phyloP scores from a whole-genome alignment of 768 basidiomycete species.

The Glaciozyma antarctica region DNA sequence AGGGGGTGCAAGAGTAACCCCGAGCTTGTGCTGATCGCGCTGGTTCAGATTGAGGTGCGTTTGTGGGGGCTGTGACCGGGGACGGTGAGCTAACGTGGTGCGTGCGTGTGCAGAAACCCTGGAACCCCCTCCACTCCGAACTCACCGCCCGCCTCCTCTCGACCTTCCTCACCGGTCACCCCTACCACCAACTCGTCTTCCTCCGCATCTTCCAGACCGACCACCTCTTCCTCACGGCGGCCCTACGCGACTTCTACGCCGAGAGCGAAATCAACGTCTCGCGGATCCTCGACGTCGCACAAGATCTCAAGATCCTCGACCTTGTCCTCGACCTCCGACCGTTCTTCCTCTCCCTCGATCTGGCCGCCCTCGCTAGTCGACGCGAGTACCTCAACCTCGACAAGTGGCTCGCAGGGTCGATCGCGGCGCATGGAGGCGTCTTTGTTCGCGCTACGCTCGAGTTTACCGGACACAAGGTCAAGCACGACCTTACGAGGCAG shows the following conservation, averaged over 20 bases:
- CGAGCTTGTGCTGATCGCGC: constrained; percentile 85
- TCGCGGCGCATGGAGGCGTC: constrained; percentile 66
- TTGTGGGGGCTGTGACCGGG: not conserved
- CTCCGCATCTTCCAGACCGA: constrained; percentile 92
- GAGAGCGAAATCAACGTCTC: constrained; percentile 89
- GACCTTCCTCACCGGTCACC: constrained; percentile 85
- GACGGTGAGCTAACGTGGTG: constrained; percentile 26
- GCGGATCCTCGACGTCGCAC: constrained; percentile 85
- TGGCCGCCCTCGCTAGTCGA: constrained; percentile 84
- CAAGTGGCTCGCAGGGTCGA: constrained; percentile 89
- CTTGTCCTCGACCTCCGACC: constrained; percentile 63
- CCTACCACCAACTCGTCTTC: constrained; percentile 92
- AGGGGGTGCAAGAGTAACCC: constrained; percentile 88
- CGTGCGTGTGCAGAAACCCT: constrained; percentile 51
- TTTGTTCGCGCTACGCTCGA: constrained; percentile 78
- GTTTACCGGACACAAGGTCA: constrained; percentile 88
- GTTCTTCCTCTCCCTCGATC: constrained; percentile 71
- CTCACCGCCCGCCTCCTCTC: constrained; percentile 74
- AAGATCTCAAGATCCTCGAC: constrained; percentile 92
- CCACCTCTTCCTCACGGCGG: constrained; percentile 71
- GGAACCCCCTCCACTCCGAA: constrained; percentile 79
- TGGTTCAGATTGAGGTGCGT: constrained; percentile 80
- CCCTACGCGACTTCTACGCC: constrained; percentile 83
- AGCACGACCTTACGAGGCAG: constrained; percentile 68
- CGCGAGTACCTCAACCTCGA: constrained; percentile 90